These are phyloP conservation scores for Ensete ventricosum DNA, from an alignment of 176 grass and related monocot species.

Conservation along the genomic window DNA sequence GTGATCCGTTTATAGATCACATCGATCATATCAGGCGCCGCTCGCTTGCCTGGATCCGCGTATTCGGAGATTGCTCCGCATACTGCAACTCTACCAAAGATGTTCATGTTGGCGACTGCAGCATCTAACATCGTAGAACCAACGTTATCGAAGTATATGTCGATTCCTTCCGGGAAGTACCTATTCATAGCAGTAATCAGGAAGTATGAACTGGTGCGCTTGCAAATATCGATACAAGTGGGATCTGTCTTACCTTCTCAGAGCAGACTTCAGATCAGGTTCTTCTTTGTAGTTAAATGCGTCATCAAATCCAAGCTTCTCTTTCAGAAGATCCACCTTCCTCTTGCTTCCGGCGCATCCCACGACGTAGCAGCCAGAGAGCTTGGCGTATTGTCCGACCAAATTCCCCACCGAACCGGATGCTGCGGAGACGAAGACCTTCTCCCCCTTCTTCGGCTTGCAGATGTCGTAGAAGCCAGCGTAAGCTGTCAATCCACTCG, in stretches of 20 bases:
- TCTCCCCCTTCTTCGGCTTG: slow-evolving; percentile 1
- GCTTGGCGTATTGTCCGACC: slow-evolving; percentile 6
- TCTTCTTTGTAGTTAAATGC: slow-evolving; percentile 9
- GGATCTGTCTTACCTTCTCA: not conserved
- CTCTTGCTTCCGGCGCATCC: not conserved
- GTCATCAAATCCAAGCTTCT: slow-evolving; percentile 1
- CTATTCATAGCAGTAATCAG: not conserved
- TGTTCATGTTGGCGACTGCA: slow-evolving; percentile 50
- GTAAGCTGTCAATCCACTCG: slow-evolving; percentile 32
- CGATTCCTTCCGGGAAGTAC: slow-evolving; percentile 47
- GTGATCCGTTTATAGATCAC: slow-evolving; percentile 58
- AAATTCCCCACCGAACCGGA: slow-evolving; percentile 12
- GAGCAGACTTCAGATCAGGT: not conserved
- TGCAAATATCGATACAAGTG: too few relatives aligned
- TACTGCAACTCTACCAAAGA: slow-evolving; percentile 34
- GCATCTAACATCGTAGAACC: slow-evolving; percentile 37
- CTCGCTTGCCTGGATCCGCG: slow-evolving; percentile 15
- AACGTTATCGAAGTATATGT: slow-evolving; percentile 38
- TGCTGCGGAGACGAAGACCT: slow-evolving; percentile 10
- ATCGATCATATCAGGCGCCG: slow-evolving; percentile 23
- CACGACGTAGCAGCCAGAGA: not conserved
- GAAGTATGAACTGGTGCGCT: too few relatives aligned
- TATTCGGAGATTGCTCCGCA: slow-evolving; percentile 49
- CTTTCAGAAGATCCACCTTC: not conserved
- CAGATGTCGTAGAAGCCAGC: slow-evolving; percentile 1